These are phyloP conservation scores for Bifiguratus adelaidae DNA, from an alignment of 192 early-diverging fungal species.

Conservation along the genomic window DNA sequence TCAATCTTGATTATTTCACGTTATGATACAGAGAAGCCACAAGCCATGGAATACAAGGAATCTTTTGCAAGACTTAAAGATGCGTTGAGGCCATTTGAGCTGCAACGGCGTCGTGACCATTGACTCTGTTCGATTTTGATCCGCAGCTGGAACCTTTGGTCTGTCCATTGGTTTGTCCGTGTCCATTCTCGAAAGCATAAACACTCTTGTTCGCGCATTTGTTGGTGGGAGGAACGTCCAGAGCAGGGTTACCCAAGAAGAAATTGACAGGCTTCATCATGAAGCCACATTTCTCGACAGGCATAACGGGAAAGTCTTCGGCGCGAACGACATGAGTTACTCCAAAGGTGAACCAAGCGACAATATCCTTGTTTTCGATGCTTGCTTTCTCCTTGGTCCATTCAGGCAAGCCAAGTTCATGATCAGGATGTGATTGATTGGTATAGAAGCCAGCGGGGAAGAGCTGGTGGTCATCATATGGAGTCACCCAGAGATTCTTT, in stretches of 20 bases:
- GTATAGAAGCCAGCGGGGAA: slow-evolving; percentile 29
- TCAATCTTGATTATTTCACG: no score
- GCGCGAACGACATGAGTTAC: slow-evolving; percentile 22
- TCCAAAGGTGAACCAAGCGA: slow-evolving; percentile 26
- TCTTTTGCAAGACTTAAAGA: no score
- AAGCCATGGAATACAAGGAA: no score
- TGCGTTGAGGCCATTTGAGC: no score
- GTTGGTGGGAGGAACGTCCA: slow-evolving; percentile 19
- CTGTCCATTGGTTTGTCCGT: no score
- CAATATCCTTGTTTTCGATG: slow-evolving; percentile 15
- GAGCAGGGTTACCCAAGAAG: slow-evolving; percentile 19
- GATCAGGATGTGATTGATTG: slow-evolving; percentile 15
- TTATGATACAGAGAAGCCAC: no score
- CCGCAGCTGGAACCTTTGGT: no score
- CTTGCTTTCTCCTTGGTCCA: slow-evolving; percentile 15
- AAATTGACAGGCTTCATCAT: slow-evolving; percentile 23
- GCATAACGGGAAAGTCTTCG: slow-evolving; percentile 27
- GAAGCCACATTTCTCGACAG: slow-evolving; percentile 22
- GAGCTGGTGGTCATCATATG: slow-evolving; percentile 22
- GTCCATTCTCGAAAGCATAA: slow-evolving; percentile 10
- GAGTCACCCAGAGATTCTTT: slow-evolving; percentile 25
- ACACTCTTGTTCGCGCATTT: slow-evolving; percentile 16
- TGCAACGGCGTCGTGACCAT: no score
- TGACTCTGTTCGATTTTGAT: no score
- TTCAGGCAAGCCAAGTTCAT: slow-evolving; percentile 6